Evolutionary conservation across 768 basidiomycete genomes (phyloP).

Genomic region (Serendipita sp.): DNA sequence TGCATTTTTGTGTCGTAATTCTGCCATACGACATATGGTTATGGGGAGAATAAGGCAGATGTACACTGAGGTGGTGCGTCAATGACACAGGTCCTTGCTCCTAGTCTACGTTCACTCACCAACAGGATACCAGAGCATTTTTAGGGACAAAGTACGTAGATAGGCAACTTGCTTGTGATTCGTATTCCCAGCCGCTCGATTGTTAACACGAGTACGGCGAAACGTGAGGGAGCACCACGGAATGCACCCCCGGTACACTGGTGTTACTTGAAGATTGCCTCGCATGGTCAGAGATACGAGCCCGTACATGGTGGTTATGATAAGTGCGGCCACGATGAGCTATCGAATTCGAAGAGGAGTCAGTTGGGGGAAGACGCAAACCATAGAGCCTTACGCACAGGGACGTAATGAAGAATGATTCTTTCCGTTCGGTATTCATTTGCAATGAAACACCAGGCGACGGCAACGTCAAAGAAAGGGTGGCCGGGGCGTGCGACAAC

Average conservation of each 20-base stretch:
- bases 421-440: background rate
- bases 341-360: background rate
- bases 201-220: background rate
- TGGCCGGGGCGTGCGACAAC: background rate
- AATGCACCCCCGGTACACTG: background rate
- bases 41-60: background rate
- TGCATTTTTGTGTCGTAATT: background rate
- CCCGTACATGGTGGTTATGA: background rate
- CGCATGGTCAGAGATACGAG: slow-evolving; percentile 3
- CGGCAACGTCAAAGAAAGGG: background rate
- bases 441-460: background rate
- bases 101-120: background rate
- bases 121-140: slow-evolving; percentile 6
- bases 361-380: background rate
- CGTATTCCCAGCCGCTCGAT: background rate
- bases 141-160: background rate
- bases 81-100: background rate
- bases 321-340: background rate
- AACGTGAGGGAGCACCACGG: background rate
- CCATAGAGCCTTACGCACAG: background rate
- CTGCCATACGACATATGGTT: background rate
- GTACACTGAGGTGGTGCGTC: background rate
- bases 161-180: slow-evolving; percentile 4
- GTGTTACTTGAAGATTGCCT: background rate
- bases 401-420: slow-evolving; percentile 1